Conservation (phyloP, 108 stramenopile genomes). For the Mediolabrus comicus region DNA sequence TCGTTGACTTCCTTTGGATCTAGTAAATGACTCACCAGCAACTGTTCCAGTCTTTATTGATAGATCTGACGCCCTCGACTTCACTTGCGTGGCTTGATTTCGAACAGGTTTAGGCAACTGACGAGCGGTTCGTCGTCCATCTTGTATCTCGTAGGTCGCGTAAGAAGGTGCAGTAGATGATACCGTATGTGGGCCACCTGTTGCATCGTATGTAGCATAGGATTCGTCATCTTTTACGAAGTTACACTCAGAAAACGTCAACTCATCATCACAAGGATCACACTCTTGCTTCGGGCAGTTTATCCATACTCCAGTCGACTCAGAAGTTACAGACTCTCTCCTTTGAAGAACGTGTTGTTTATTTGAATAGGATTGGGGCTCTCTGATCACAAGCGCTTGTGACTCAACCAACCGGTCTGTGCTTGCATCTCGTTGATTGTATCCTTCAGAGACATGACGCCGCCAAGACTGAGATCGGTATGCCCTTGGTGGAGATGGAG, state of each 20-base stretch:
- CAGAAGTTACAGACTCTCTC: neutral
- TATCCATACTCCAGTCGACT: slow-evolving; percentile 1
- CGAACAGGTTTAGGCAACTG: neutral
- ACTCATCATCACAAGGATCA: neutral
- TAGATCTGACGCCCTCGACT: neutral
- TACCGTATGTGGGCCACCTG: neutral
- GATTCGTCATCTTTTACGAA: neutral
- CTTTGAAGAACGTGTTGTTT: neutral
- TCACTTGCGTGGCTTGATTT: neutral
- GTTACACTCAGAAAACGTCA: neutral
- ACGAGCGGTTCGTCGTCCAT: neutral
- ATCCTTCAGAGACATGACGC: neutral
- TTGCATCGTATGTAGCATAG: neutral
- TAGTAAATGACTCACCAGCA: neutral
- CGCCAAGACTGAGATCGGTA: neutral
- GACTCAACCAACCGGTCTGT: neutral
- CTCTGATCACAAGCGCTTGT: neutral
- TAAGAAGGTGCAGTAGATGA: neutral
- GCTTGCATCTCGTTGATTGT: neutral
- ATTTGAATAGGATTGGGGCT: neutral
- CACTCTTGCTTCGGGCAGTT: neutral
- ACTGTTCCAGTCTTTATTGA: neutral
- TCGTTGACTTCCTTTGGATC: neutral
- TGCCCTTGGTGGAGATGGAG: neutral
- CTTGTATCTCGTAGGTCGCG: neutral